Evolutionary conservation across 768 basidiomycete genomes (phyloP), one percentile per base, ranked within the genome.

Genomic region (Harrya chromipes): DNA sequence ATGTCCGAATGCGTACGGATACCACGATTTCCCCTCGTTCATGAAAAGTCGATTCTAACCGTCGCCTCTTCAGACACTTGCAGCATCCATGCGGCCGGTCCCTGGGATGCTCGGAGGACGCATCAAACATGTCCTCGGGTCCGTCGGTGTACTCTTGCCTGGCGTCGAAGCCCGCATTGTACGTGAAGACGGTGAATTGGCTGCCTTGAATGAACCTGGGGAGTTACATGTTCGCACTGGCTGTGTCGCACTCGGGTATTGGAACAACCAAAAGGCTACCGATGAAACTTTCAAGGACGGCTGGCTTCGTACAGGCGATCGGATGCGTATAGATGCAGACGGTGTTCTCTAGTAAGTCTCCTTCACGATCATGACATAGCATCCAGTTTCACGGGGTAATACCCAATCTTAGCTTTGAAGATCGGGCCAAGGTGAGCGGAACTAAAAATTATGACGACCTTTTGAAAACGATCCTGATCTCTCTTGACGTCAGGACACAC

Each of bases 291-390:
- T 90, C 59, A 55, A 47, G 12, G 73, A 79, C 39, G 86, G 87
- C 17, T 92, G 90, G 90, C 56, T 92, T 21, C 73, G 71, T 46
- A 90, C 87, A 0, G 90, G 90, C 3, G 89, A 92, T 63, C 71
- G 75, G 46, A 85, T 90, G 60, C 68, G 75, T 34, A 78, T 81
- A 5, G 79, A 86, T 53, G 72, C 73, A 52, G 70, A 82, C 5
- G 82, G 81, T 1, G 75, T 79, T 49, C 81, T 89, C 60, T 90
- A 78, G 86, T 88, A 51, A 36, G 81, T 70, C 20, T 38, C 8
- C 4, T 13, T 29, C 13, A 41, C 12, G 14, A 33, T 2, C 33
- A 16, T 16, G 33, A 16, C 42, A 36, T 23, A 20, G 3, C 21
- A 8, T 5, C 2, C 14, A 7, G 23, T 43, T 23, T n/a, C 14